Evolutionary conservation across 225 moss, liverwort and hornwort species (phyloP), one percentile per base, ranked within the genome.

Genomic region (Physcomitrellopsis africana): DNA sequence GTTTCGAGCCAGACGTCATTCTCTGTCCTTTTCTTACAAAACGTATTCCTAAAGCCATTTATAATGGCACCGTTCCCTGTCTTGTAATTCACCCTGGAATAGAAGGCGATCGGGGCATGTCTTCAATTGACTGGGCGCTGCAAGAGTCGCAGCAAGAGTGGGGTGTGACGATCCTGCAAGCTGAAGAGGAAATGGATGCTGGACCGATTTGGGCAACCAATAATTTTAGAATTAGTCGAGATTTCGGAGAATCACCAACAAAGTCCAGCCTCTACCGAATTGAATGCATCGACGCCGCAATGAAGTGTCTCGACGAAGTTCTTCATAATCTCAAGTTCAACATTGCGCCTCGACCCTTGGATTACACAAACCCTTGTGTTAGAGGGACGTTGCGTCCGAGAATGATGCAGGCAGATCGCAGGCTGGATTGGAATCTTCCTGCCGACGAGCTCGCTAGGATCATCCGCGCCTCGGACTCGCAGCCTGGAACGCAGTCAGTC

Each of bases 81-180:
- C 42, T 90, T 53, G 70, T 88, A 9, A 20, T 90, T 44, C 90
- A 90, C 70, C 90, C 90, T 0, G 90, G 90, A 0, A 81, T 86
- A 4, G 88, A 90, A 63, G 90, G 90, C 42, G 90, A 90, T 42
- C 90, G 90, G 5, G 90, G 90, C 29, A 90, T 88, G 88, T 84
- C 83, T 2, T 86, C 87, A 48, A 79, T 90, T 22, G 90, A 88
- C 70, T 88, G 90, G 90, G 88, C 86, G 22, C 64, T 90, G n/a
- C 72, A 70, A 0, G 72, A 84, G 18, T 20, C 22, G 7, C 66
- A 78, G 60, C 18, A 11, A 6, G 81, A 85, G 66, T 90, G 90
- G 90, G 90, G 90, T 0, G 86, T 90, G 10, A 88, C 88, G 8
- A 65, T 90, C 1, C 46, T 90, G 10, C 86, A 90, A 60, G 88